phyloP scores from a whole-genome alignment of 129 eudicot species.

The Calendula officinalis region DNA sequence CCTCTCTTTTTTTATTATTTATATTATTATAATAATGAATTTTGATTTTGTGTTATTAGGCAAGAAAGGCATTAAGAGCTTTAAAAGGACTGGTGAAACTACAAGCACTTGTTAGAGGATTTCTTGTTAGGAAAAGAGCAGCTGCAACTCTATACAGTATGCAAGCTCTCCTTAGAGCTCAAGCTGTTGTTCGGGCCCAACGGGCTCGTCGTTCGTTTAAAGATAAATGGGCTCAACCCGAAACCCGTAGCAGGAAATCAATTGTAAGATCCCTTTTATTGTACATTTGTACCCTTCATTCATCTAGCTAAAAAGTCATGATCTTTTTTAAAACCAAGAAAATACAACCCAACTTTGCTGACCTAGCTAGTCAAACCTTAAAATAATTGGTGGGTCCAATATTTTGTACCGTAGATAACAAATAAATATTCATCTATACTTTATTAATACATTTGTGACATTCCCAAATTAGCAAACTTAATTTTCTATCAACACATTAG shows the following conservation, averaged over 20 bases:
- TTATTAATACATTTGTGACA: too few relatives aligned
- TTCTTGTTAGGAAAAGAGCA: slow-evolving; percentile 80
- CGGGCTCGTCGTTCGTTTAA: slow-evolving; percentile 55
- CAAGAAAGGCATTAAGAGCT: slow-evolving; percentile 85
- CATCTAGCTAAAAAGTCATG: too few relatives aligned
- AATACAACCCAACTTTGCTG: too few relatives aligned
- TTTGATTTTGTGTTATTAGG: slow-evolving; percentile 39
- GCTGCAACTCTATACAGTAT: slow-evolving; percentile 87
- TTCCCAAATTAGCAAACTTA: too few relatives aligned
- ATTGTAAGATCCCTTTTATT: slow-evolving; percentile 38
- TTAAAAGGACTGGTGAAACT: slow-evolving; percentile 81
- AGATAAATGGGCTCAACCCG: slow-evolving; percentile 38
- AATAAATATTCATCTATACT: too few relatives aligned
- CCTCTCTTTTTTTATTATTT: background rate
- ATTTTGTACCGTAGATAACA: too few relatives aligned
- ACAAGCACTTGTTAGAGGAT: slow-evolving; percentile 94
- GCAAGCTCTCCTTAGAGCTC: slow-evolving; percentile 94
- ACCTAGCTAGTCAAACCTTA: too few relatives aligned
- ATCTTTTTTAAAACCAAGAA: too few relatives aligned
- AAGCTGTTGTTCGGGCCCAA: slow-evolving; percentile 48
- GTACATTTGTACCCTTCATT: background rate
- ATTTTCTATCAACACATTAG: too few relatives aligned
- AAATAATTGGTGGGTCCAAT: too few relatives aligned
- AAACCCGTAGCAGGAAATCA: slow-evolving; percentile 47
- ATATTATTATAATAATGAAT: background rate